These are phyloP conservation scores for Phytophthora boehmeriae DNA, from an alignment of 352 stramenopile species.

Conservation along the genomic window DNA sequence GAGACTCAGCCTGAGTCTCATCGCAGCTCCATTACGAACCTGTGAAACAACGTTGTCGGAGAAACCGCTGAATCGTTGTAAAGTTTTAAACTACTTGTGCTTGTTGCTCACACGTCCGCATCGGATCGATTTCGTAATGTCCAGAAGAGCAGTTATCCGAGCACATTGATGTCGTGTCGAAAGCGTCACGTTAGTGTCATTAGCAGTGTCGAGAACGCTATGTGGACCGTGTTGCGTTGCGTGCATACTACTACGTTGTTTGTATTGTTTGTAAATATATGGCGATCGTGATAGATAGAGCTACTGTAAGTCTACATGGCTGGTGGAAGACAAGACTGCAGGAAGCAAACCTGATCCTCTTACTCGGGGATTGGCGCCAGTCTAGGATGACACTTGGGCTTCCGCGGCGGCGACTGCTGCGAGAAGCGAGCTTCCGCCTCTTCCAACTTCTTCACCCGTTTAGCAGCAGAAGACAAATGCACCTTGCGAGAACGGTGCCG, in stretches of 20 bases:
- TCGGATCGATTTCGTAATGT: no score
- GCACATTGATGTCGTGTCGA: no score
- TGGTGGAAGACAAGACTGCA: no score
- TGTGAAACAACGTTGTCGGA: background rate
- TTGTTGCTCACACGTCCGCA: no score
- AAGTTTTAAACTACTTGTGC: no score
- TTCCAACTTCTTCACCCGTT: conserved; percentile 85
- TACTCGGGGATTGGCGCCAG: conserved; percentile 61
- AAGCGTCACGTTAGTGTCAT: no score
- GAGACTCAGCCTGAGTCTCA: no score
- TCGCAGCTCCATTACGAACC: background rate
- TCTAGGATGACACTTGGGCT: conserved; percentile 43
- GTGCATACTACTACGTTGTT: no score
- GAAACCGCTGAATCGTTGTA: no score
- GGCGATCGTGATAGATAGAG: conserved; percentile 3
- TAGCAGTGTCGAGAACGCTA: no score
- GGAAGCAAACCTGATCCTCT: background rate
- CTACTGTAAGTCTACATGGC: conserved; percentile 1
- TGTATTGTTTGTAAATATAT: conserved; percentile 5
- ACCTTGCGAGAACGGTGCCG: conserved; percentile 64
- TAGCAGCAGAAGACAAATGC: conserved; percentile 80
- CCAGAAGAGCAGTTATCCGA: no score
- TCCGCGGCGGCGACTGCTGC: conserved; percentile 34
- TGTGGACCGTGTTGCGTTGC: no score
- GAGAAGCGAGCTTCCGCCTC: conserved; percentile 78